A percentile compares a stretch with the other conserved stretches of the same genome.
phyloP scores from a whole-genome alignment of 1,139 yeast genomes.

The Torulaspora pretoriensis region DNA sequence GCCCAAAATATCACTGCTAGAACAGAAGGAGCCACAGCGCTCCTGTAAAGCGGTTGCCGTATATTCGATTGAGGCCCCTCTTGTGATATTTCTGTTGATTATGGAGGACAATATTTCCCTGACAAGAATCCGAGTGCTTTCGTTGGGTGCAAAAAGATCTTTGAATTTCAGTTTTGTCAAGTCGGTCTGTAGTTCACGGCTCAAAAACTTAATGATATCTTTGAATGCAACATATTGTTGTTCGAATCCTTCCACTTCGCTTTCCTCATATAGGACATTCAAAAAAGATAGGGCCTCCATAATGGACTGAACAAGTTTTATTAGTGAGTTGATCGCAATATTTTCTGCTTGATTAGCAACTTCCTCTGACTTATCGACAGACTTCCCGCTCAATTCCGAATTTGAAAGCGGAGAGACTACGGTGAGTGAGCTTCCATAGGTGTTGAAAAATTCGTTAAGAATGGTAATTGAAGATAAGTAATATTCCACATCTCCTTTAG shows the following conservation, averaged over 20 bases:
- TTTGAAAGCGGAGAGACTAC: constrained; percentile 47
- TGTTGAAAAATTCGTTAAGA: constrained; percentile 52
- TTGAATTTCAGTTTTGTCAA: constrained; percentile 64
- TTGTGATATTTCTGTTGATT: constrained; percentile 78
- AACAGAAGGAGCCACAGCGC: constrained; percentile 92
- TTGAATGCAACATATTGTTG: constrained; percentile 44
- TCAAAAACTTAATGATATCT: constrained; percentile 67
- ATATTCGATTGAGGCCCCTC: constrained; percentile 91
- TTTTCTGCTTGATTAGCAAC: constrained; percentile 83
- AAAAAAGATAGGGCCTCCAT: constrained; percentile 89
- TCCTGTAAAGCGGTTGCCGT: constrained; percentile 86
- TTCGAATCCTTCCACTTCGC: constrained; percentile 42
- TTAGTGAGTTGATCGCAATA: constrained; percentile 75
- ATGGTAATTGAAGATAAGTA: constrained; percentile 57
- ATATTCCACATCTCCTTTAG: constrained; percentile 56
- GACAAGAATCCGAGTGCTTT: constrained; percentile 59
- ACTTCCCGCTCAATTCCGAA: constrained; percentile 21
- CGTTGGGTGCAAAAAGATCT: constrained; percentile 69
- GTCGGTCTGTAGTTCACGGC: constrained; percentile 62
- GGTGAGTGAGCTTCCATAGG: constrained; percentile 59
- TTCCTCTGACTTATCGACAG: constrained; percentile 38
- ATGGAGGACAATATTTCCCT: constrained; percentile 85
- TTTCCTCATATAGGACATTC: constrained; percentile 75
- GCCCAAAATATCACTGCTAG: constrained; percentile 87
- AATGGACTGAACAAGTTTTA: constrained; percentile 70